Percentiles rank a stretch among this genome's conserved stretches.
Conservation (phyloP, 192 early-diverging fungal genomes). For the Diversispora eburnea region DNA sequence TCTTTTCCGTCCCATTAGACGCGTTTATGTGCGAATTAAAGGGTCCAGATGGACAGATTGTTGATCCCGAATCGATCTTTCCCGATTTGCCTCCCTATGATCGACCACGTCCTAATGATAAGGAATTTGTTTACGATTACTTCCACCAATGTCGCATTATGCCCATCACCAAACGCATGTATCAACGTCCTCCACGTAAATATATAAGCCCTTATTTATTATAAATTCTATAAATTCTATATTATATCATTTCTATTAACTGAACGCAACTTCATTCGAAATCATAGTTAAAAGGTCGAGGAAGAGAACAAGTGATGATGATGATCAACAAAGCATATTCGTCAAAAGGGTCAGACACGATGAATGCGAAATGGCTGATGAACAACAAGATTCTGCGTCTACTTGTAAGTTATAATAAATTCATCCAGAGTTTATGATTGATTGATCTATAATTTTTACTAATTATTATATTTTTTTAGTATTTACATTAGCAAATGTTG, state of each 20-base stretch:
- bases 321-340: too few species aligned
- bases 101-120: slow-evolving; percentile 51
- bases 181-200: background rate
- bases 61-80: slow-evolving; percentile 46
- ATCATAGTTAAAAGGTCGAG: too few species aligned
- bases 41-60: slow-evolving; percentile 30
- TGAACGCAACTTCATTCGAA: too few species aligned
- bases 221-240: background rate
- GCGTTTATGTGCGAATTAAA: slow-evolving; percentile 33
- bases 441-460: too few species aligned
- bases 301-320: too few species aligned
- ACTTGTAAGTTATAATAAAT: too few species aligned
- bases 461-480: too few species aligned
- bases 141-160: slow-evolving; percentile 52
- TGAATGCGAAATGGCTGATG: too few species aligned
- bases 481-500: background rate
- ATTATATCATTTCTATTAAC: slow-evolving; percentile 26
- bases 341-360: too few species aligned
- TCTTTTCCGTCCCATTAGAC: slow-evolving; percentile 38
- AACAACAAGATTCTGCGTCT: too few species aligned
- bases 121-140: slow-evolving; percentile 55
- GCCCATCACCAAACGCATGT: slow-evolving; percentile 38
- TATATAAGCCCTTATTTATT: too few species aligned
- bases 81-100: slow-evolving; percentile 48
- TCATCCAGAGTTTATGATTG: too few species aligned